Evolutionary conservation across 306 rosid species (phyloP), one percentile per base, ranked within the genome.

Genomic region (Quercus cerris): DNA sequence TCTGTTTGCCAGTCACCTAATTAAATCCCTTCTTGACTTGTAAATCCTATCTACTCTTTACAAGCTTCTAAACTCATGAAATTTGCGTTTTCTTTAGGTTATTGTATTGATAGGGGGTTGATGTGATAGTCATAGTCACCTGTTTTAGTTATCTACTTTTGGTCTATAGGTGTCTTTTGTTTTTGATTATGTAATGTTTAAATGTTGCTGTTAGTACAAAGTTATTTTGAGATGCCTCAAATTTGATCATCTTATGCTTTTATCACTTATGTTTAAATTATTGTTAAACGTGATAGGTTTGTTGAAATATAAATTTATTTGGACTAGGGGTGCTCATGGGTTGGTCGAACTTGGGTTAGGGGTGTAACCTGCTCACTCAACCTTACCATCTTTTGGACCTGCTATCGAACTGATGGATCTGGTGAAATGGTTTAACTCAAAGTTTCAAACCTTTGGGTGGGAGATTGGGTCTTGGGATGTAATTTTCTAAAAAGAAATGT

Each of bases 41-140:
- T 81, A 83, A 81, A 88, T 81, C 15, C 70, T 80, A 55, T 84
- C 5, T 75, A 74, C 22, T 58, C 38, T 63, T 35, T 22, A 64
- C 20, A 11, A 58, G 3, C 25, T 72, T 12, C 75, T n/a, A 72
- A 72, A 27, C 20, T 4, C 15, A 58, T 58, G 28, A 9, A 9
- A 69, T 18, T 0, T 5, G 6, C 54, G 54, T 69, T n/a, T 33
- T 69, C 12, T 20, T 19, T n/a, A 23, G 59, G 56, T 23, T 71
- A 55, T 56, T 81, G 81, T 72, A 78, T 82, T 81, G 80, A 82
- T 62, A 61, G 73, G 76, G 27, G 62, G 49, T 33, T 70, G 31
- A 11, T 69, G 51, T 66, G 72, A 44, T 71, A 41, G 18, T 3
- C 17, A 49, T 49, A 12, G 54, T 49, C 54, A 49, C 54, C 54